Evolutionary conservation across 169 alveolate species (phyloP).

Genomic region (Cryptosporidium felis): DNA sequence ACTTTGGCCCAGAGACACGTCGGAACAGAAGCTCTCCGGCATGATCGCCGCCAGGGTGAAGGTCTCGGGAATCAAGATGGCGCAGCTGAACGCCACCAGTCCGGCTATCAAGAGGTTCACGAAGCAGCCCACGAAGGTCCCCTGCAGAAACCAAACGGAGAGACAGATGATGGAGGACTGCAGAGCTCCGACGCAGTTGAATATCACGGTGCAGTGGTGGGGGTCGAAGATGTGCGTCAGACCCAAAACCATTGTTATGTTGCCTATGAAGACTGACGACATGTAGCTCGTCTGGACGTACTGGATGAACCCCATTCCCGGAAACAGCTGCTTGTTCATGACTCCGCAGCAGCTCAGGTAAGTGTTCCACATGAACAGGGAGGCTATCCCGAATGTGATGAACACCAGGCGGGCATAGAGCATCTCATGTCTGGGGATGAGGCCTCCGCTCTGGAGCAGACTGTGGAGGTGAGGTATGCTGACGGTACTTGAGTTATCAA

Average conservation of each 20-base stretch:
- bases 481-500: conserved; percentile 18
- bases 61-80: conserved; percentile 61
- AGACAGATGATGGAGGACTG: conserved; percentile 52
- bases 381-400: conserved; percentile 55
- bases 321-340: conserved; percentile 37
- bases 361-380: conserved; percentile 58
- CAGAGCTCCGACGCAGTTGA: conserved; percentile 55
- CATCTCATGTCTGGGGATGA: conserved; percentile 44
- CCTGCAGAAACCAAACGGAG: conserved; percentile 48
- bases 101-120: conserved; percentile 37
- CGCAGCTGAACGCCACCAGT: conserved; percentile 63
- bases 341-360: conserved; percentile 57
- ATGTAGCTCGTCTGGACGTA: conserved; percentile 62
- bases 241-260: conserved; percentile 59
- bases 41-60: conserved; percentile 59
- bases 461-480: conserved; percentile 11
- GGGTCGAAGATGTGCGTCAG: conserved; percentile 69
- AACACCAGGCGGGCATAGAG: conserved; percentile 44
- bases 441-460: not conserved
- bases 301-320: conserved; percentile 63
- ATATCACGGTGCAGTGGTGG: conserved; percentile 51
- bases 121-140: conserved; percentile 24
- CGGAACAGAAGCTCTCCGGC: conserved; percentile 70
- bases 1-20: conserved; percentile 64
- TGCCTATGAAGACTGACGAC: conserved; percentile 60